Evolutionary conservation across 2,329 filamentous ascomycete species (phyloP).

Genomic region (Didymosphaeria variabile): DNA sequence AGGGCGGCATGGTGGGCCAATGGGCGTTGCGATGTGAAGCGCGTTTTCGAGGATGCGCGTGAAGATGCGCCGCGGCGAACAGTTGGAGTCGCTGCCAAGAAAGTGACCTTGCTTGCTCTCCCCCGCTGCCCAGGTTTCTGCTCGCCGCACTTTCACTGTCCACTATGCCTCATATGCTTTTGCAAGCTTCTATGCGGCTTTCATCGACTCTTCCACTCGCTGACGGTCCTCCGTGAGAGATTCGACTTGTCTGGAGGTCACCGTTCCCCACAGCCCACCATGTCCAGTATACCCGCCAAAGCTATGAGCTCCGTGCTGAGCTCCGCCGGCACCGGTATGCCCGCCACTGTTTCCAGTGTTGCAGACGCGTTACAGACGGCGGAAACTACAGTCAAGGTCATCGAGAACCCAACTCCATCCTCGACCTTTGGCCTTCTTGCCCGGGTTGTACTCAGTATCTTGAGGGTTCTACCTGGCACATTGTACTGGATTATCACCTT

Average conservation of each 20-base stretch:
- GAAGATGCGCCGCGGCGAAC: constrained; percentile 5
- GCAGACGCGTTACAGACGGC: constrained; percentile 32
- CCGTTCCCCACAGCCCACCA: constrained; percentile 23
- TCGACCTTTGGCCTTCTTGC: constrained; percentile 56
- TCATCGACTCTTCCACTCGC: neutral
- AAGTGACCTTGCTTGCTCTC: neutral
- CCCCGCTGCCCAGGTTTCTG: constrained; percentile 5
- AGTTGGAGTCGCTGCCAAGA: constrained; percentile 10
- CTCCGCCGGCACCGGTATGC: constrained; percentile 14
- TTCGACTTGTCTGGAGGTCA: neutral
- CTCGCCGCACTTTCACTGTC: neutral
- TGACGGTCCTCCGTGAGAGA: constrained; percentile 6
- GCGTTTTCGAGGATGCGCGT: constrained; percentile 19
- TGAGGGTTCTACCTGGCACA: constrained; percentile 64
- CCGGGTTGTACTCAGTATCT: constrained; percentile 59
- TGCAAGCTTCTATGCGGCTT: neutral
- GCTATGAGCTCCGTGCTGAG: constrained; percentile 26
- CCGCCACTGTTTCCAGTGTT: constrained; percentile 22
- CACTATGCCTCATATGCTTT: constrained; percentile 5
- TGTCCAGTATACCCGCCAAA: constrained; percentile 31
- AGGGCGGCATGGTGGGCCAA: constrained; percentile 51
- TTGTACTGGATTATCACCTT: constrained; percentile 85
- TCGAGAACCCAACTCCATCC: constrained; percentile 28
- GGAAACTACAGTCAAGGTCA: constrained; percentile 30
- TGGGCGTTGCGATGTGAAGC: constrained; percentile 12